Base-by-base conservation (phyloP, 2,329 filamentous ascomycete species). In the Fragosphaeria purpurea region DNA sequence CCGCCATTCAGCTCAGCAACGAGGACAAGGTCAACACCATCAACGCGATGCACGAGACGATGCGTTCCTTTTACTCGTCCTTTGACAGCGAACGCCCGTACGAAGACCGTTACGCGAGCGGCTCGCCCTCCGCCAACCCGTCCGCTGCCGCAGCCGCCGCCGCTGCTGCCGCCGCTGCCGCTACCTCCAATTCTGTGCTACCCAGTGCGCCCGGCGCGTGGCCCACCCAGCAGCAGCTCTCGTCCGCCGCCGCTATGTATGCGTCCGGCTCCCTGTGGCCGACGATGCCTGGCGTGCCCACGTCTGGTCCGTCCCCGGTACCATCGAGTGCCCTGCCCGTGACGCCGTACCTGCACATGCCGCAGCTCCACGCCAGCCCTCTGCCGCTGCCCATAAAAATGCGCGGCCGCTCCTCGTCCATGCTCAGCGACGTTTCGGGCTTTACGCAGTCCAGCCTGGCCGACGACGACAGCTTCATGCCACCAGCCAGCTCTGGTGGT, bases 371-470 rank as follows among this genome's bases (percentile, higher is more conserved):
- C 12, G 37, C 22, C 9, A 34, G 41, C 34, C 38, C 44, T 7
- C n/a, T 44, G 33, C 31, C 47, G 9, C 38, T 37, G 38, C 44
- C 38, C 31, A 46, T 38, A 35, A 74, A 71, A 61, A 67, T 69
- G 34, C 67, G 80, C 43, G 79, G 78, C 30, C 75, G 80, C 46
- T 83, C 79, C 34, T 82, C 78, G 8, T 82, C 78, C 51, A 84
- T 84, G 80, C 73, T 84, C 3, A 83, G 79, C 59, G 76, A 82
- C 58, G 69, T 83, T 4, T 82, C 79, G n/a, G 79, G 80, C 22
- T 82, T 83, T 58, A 84, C 80, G 7, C 78, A 83, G 64, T 79
- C 74, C 12, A 81, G 75, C 57, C 70, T 70, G 45, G 77, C 75
- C 43, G 76, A 76, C 30, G 69, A 72, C 22, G 70, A 68, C 41